Conservation (phyloP, 805 yeast genomes). For the Nakazawaea sp. region DNA sequence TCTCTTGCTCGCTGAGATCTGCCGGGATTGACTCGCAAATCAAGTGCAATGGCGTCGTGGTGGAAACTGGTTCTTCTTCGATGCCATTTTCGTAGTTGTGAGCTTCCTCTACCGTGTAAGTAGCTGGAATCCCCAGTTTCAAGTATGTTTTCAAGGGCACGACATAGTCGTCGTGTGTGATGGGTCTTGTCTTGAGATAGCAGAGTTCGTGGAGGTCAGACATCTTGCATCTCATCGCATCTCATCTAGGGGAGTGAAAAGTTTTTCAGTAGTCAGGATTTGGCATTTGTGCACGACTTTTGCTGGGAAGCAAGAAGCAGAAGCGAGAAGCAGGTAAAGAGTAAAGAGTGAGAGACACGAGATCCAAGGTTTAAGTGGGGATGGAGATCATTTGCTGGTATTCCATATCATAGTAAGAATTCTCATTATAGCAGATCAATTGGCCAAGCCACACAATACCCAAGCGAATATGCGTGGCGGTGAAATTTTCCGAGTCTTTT, state of each 20-base stretch:
- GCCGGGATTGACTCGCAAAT: slow-evolving; percentile 46
- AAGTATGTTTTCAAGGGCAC: slow-evolving; percentile 38
- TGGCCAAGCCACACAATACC: too few species aligned
- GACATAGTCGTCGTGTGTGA: slow-evolving; percentile 34
- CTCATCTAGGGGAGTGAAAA: background rate
- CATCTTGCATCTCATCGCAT: slow-evolving; percentile 29
- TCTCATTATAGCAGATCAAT: too few species aligned
- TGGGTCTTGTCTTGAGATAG: slow-evolving; percentile 43
- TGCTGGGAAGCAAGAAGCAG: background rate
- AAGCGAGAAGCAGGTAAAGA: background rate
- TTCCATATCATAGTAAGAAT: too few species aligned
- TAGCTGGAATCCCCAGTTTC: slow-evolving; percentile 68
- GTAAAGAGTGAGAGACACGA: too few species aligned
- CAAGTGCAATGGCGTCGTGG: slow-evolving; percentile 77
- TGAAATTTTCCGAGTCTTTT: too few species aligned
- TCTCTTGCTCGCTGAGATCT: slow-evolving; percentile 33
- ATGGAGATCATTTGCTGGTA: too few species aligned
- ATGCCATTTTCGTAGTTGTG: slow-evolving; percentile 42
- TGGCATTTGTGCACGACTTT: too few species aligned
- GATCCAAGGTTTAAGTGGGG: too few species aligned
- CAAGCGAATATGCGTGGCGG: too few species aligned
- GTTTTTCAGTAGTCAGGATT: too few species aligned
- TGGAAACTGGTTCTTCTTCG: slow-evolving; percentile 32
- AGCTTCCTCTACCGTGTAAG: slow-evolving; percentile 76
- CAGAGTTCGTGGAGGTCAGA: slow-evolving; percentile 69